phyloP scores from a whole-genome alignment of 495 filamentous ascomycete species.

The Penicillium odoratum region DNA sequence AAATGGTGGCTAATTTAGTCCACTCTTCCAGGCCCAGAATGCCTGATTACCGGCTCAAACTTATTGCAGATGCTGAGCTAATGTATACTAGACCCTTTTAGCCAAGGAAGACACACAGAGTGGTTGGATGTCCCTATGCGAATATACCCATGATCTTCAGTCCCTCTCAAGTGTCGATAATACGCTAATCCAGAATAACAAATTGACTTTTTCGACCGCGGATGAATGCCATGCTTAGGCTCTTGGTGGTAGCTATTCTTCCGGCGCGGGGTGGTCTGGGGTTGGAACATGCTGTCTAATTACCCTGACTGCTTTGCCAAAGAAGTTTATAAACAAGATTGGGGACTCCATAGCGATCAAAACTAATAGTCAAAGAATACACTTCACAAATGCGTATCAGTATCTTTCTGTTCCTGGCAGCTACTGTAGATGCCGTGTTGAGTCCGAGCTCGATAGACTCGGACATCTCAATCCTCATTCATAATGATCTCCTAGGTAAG shows the following conservation, averaged over 20 bases:
- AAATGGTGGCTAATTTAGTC: neutral
- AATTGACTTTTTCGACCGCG: neutral
- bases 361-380: neutral
- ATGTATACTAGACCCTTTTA: neutral
- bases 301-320: neutral
- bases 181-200: neutral
- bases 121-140: neutral
- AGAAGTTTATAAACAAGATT: neutral
- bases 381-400: neutral
- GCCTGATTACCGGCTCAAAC: neutral
- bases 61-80: neutral
- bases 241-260: conserved; percentile 10
- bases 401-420: conserved; percentile 6
- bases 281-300: neutral
- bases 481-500: conserved; percentile 25
- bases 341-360: neutral
- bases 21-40: neutral
- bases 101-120: neutral
- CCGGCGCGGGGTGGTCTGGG: conserved; percentile 21
- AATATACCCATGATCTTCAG: neutral
- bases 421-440: conserved; percentile 9
- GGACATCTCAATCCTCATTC: conserved; percentile 25
- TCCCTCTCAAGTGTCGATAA: neutral
- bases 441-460: conserved; percentile 17
- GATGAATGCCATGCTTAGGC: neutral